Base-by-base conservation (phyloP, 2,329 filamentous ascomycete species). In the Fusarium continuum region DNA sequence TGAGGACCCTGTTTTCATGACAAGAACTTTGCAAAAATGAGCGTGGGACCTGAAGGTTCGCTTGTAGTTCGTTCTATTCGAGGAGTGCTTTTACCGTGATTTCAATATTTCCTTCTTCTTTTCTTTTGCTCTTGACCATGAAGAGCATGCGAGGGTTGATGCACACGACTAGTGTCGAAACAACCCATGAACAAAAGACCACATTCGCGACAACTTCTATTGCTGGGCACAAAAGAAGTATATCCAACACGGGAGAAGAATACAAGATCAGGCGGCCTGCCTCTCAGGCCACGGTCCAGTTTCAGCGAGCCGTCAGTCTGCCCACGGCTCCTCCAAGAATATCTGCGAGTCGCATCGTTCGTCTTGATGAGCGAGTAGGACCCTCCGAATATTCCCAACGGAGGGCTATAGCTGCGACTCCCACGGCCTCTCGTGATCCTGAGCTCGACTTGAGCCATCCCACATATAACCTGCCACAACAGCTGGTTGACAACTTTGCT, bases 401-500 rank as follows among this genome's bases (percentile, higher is more conserved):
- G 45, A 79, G 76, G 45, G 67, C 69, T 4, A 75, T 86, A 41
- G 77, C 79, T 35, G 79, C 84, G 9, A 88, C 86, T 6, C 86
- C 86, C 2, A 81, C 80, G 1, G 75, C 80, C 4, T 77, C 78
- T 11, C 59, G 74, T 23, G 84, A 89, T 64, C 81, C 84, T 8
- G 77, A 83, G 52, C 79, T 92, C 16, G 85, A 82, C 13, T 79
- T 93, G 25, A 81, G 82, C 5, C 85, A 92, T 73, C 78, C 83
- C 2, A 78, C 77, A 32, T 93, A 92, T 76, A 84, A 79, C 8
- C 78, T 93, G 13, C 87, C 89, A 4, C 64, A 75, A 1, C 75
- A 79, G 20, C 77, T 93, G 32, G 84, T 91, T 4, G 75, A 80
- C 16, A 93, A 92, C 69, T 84, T 93, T 69, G 81, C 80, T 41